Conservation (phyloP, 2,329 filamentous ascomycete species). For the Ambrosiella xylebori region DNA sequence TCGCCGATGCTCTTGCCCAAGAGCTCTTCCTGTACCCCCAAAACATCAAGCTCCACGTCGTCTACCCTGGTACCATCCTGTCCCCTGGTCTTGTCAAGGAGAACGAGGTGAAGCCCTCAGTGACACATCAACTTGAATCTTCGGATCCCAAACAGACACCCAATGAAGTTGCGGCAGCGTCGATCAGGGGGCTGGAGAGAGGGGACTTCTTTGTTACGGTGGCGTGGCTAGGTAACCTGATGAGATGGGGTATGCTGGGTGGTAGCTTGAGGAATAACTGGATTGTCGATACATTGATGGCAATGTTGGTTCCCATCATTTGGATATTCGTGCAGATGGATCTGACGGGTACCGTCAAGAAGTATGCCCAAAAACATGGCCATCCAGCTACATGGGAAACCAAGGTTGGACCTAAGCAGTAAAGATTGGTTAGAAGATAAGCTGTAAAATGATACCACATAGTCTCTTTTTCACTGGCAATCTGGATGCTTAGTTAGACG, state of each 20-base stretch:
- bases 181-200: slow-evolving; percentile 58
- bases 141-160: slow-evolving; percentile 66
- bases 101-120: slow-evolving; percentile 58
- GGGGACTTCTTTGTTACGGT: slow-evolving; percentile 70
- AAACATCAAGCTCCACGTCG: slow-evolving; percentile 61
- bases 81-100: slow-evolving; percentile 61
- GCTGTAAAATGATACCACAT: not conserved
- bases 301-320: slow-evolving; percentile 34
- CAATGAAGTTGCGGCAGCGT: slow-evolving; percentile 53
- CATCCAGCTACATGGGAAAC: slow-evolving; percentile 33
- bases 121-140: slow-evolving; percentile 66
- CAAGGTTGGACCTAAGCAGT: slow-evolving; percentile 8
- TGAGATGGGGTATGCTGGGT: slow-evolving; percentile 46
- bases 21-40: slow-evolving; percentile 79
- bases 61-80: slow-evolving; percentile 71
- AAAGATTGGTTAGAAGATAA: not conserved
- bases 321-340: slow-evolving; percentile 42
- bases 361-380: slow-evolving; percentile 39
- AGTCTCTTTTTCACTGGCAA: too few species aligned
- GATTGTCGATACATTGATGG: slow-evolving; percentile 40
- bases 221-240: slow-evolving; percentile 50
- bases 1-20: slow-evolving; percentile 69
- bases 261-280: slow-evolving; percentile 40
- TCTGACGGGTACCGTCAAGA: slow-evolving; percentile 39
- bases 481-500: too few species aligned